A percentile compares a stretch with the other conserved stretches of the same genome.
Evolutionary conservation across 495 filamentous ascomycete species (phyloP).

Genomic region (Neurospora sp.): DNA sequence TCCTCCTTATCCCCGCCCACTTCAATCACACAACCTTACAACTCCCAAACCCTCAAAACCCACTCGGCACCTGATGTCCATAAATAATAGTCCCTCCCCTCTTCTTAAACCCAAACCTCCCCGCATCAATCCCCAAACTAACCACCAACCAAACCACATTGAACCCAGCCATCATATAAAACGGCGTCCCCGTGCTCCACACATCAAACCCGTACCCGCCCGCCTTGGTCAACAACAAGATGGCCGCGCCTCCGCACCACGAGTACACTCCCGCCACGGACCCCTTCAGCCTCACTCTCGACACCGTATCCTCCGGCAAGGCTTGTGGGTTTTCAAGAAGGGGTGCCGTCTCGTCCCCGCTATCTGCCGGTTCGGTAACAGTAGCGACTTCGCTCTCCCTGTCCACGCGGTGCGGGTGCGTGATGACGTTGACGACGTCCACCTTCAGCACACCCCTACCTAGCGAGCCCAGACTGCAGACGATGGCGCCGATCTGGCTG

Average conservation of each 20-base stretch:
- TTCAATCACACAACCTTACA: not conserved
- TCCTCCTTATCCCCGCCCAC: not conserved
- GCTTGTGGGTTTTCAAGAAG: constrained; percentile 16
- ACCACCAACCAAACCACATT: constrained; percentile 60
- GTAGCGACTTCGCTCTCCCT: constrained; percentile 17
- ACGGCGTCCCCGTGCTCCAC: constrained; percentile 61
- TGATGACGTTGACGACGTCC: constrained; percentile 22
- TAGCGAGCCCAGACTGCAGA: constrained; percentile 79
- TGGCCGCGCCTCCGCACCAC: constrained; percentile 81
- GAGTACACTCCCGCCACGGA: constrained; percentile 91
- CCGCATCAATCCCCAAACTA: constrained; percentile 36
- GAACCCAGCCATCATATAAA: constrained; percentile 85
- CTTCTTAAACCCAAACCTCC: constrained; percentile 1
- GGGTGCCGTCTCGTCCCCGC: constrained; percentile 17
- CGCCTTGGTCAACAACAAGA: constrained; percentile 80
- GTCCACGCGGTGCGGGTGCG: not conserved
- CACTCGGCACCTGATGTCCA: not conserved
- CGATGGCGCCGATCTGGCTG: constrained; percentile 90
- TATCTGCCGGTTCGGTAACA: constrained; percentile 14
- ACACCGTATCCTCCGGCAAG: constrained; percentile 18
- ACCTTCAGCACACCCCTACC: constrained; percentile 64
- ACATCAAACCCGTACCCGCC: constrained; percentile 79
- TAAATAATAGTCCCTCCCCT: not conserved
- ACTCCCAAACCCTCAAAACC: not conserved
- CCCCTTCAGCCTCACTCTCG: constrained; percentile 62